These are phyloP conservation scores for Nemophila menziesii DNA, from an alignment of 257 asterid genomes.

Conservation along the genomic window DNA sequence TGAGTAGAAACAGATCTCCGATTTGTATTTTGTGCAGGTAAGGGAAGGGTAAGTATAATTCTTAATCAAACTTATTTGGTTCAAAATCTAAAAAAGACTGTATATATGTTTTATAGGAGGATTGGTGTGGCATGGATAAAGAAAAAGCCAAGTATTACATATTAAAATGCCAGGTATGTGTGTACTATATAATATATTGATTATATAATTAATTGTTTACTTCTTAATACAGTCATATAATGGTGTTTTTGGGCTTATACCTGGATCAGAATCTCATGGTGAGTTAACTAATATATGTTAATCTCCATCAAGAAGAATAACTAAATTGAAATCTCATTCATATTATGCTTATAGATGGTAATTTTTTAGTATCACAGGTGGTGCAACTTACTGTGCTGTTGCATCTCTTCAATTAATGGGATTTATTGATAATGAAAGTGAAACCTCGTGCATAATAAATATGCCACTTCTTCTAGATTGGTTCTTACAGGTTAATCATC, in stretches of 20 bases:
- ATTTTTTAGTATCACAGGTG: constrained; percentile 84
- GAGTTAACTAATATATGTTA: too few relatives aligned
- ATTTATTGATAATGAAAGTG: constrained; percentile 41
- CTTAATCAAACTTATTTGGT: constrained; percentile 8
- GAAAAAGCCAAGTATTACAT: constrained; percentile 78
- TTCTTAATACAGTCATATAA: constrained; percentile 78
- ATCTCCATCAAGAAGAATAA: too few relatives aligned
- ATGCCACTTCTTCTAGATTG: constrained; percentile 75
- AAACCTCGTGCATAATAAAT: constrained; percentile 32
- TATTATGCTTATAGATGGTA: constrained; percentile 37
- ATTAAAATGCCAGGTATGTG: constrained; percentile 80
- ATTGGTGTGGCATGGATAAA: constrained; percentile 86
- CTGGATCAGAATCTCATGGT: constrained; percentile 98
- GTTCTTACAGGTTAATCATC: constrained; percentile 63
- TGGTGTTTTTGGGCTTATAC: constrained; percentile 88
- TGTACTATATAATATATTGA: too few relatives aligned
- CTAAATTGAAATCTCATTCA: too few relatives aligned
- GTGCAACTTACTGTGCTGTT: constrained; percentile 97
- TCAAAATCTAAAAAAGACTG: constrained; percentile 7
- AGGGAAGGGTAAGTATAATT: constrained; percentile 11
- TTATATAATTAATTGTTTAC: too few relatives aligned
- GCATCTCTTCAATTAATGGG: constrained; percentile 95
- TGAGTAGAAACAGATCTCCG: constrained; percentile 94
- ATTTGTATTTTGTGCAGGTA: constrained; percentile 93
- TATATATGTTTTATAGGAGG: constrained; percentile 63